Evolutionary conservation across 768 basidiomycete genomes (phyloP), one percentile per base, ranked within the genome.

Genomic region (Phlegmacium glaucopus): DNA sequence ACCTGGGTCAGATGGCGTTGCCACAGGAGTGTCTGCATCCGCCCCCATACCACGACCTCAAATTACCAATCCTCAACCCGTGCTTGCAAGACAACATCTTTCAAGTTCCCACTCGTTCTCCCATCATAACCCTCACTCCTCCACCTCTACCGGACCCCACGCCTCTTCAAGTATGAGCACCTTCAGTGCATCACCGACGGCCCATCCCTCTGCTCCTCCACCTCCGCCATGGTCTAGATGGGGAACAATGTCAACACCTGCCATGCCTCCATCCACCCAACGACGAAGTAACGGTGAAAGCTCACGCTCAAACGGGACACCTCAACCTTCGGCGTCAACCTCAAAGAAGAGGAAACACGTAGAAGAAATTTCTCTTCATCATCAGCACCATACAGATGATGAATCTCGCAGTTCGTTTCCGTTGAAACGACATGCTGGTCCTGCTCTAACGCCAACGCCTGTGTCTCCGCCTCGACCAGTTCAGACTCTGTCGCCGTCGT

Each of bases 401-500:
- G 61, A 34, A 52, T 58, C 26, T 59, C 67, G 47, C 48, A 46
- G 50, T 47, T 44, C 60, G 15, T 50, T 52, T 45, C 47, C 61
- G 2, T 42, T 56, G 35, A 75, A 75, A 56, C 69, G 72, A 38
- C 72, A 69, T 34, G 61, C 66, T 16, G 59, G 67, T 4, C 62
- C 65, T 3, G 50, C 62, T 12, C 48, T 63, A 26, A 62, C 67
- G 13, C 59, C 65, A 26, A 63, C 66, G 11, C 60, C 64, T 3
- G 36, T 66, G 38, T 63, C 60, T 17, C 67, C 67, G 6, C 59
- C 64, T 41, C 63, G 68, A 46, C 67, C 61, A 44, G 67, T 65
- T 8, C 76, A 78, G 50, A 78, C 71, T 9, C 68, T 84, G 25
- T 83, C 81, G 2, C 83, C 83, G 6, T 83, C 82, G 13, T 59